Evolutionary conservation across 441 rosid species (phyloP), one percentile per base, ranked within the genome.

Genomic region (Metrosideros polymorpha): DNA sequence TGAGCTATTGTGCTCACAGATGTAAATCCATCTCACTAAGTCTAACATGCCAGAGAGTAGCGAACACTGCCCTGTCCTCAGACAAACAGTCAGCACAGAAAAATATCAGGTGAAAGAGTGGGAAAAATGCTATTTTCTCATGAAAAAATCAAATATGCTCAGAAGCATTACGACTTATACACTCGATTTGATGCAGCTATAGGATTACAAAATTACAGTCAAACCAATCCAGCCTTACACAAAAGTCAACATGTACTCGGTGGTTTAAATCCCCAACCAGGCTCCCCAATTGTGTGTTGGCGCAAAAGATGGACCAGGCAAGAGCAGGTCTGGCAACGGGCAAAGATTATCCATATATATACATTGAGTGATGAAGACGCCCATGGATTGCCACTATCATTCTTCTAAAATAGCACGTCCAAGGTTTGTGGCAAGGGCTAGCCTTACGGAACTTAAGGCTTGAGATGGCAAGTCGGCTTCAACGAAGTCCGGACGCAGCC

Each of bases 331-430:
- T 66, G 45, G 45, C 35, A 19, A 24, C 18, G 12, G 24, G 24
- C 75, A 0, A 17, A 17, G 75, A 30, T 17, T 66, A 66, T 66
- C 45, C 45, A 66, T 32, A 66, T 66, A 32, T 71, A 0, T 66
- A 66, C 77, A 19, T 24, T 29, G 59, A 30, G 53, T 0, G 59
- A 52, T 18, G 84, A 82, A 52, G 32, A 22, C 19, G 29, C 61
- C 43, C 47, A 53, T 24, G 29, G n/a, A 22, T 15, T 32, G 63
- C 59, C 15, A 54, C 86, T 85, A 92, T 90, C 89, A 88, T 59
- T 96, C 99, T 83, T 93, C 94, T 9, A 95, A 90, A 89, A 94
- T 91, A 39, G 98, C 96, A 54, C 98, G 99, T 43, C 99, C 99
- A 15, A 96, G 97, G 89, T 94, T 98, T 84, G 92, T 91, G 30